Evolutionary conservation across 129 eudicot genomes (phyloP), one percentile per base, ranked within the genome.

Genomic region (Artemisia argyi): DNA sequence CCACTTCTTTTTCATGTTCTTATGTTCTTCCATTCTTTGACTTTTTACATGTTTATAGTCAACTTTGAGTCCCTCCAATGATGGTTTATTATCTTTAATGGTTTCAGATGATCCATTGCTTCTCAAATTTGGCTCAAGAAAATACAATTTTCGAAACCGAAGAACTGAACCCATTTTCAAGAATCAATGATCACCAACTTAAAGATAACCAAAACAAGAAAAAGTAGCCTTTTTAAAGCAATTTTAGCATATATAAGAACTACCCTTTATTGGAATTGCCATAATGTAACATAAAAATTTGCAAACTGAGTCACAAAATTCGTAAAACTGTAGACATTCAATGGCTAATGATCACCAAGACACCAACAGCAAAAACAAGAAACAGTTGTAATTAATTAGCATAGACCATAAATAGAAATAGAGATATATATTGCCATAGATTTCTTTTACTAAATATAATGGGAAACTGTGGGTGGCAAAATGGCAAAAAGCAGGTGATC

Each of bases 61-160:
- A 39, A 8, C 72, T 69, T 79, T 82, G 60, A 78, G 76, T 8
- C 18, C 17, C 24, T 69, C 51, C 53, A 30, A 3, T 69, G 64
- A 59, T 30, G 55, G 74, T 61, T 83, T 84, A 48, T 72, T 79
- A 15, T 83, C 71, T 58, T 72, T 79, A 17, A 58, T 60, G 52
- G 66, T 66, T 13, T 71, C 81, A 55, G 4, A 66, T 59, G 87
- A 72, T 73, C 74, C 76, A 61, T 39, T 76, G 53, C 68, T 61
- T 69, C 68, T 61, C 66, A 77, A 39, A 47, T 82, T 61, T 26
- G 87, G 86, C 50, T 85, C 89, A 17, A 85, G 32, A 56, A 73
- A 68, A 67, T 86, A 87, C 65, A 86, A 68, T 69, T 86, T 89
- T 3, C 90, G 72, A 42, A 88, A 91, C 81, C 93, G 76, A 24